Evolutionary conservation across 1,139 yeast genomes (phyloP).

Genomic region (Sugiyamaella grinbergsii): DNA sequence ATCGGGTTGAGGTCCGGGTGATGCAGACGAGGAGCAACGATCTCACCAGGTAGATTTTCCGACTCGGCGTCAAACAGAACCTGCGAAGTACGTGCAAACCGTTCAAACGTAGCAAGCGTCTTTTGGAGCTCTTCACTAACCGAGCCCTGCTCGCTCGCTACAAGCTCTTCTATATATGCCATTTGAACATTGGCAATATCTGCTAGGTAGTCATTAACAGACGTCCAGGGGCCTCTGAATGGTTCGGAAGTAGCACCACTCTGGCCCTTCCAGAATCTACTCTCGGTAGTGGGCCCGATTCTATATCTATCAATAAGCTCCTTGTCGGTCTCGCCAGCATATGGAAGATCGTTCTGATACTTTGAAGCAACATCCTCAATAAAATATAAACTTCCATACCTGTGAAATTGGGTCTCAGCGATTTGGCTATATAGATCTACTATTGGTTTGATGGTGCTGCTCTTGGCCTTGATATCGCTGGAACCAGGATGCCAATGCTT

Average conservation of each 20-base stretch:
- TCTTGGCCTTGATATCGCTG: conserved; percentile 50
- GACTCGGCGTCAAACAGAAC: conserved; percentile 49
- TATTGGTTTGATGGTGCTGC: conserved; percentile 42
- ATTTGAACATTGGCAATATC: conserved; percentile 69
- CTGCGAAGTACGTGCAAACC: conserved; percentile 58
- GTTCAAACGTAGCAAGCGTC: conserved; percentile 53
- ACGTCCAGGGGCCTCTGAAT: conserved; percentile 75
- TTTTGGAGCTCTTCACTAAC: conserved; percentile 48
- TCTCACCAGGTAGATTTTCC: conserved; percentile 38
- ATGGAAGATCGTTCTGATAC: conserved; percentile 53
- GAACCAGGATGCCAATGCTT: conserved; percentile 85
- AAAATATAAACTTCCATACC: conserved; percentile 82
- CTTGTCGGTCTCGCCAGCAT: conserved; percentile 63
- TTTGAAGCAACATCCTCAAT: conserved; percentile 57
- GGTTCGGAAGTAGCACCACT: conserved; percentile 39
- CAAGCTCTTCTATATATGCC: conserved; percentile 59
- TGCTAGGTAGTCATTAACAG: conserved; percentile 56
- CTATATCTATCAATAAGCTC: conserved; percentile 71
- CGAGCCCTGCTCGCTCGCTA: too few species aligned
- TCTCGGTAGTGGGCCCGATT: conserved; percentile 87
- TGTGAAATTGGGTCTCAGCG: conserved; percentile 55
- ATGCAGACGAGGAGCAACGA: conserved; percentile 72
- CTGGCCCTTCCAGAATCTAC: conserved; percentile 68
- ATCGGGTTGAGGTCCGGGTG: conserved; percentile 89
- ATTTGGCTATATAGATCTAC: conserved; percentile 41